phyloP scores from a whole-genome alignment of 495 filamentous ascomycete genomes.

The Evernia prunastri region DNA sequence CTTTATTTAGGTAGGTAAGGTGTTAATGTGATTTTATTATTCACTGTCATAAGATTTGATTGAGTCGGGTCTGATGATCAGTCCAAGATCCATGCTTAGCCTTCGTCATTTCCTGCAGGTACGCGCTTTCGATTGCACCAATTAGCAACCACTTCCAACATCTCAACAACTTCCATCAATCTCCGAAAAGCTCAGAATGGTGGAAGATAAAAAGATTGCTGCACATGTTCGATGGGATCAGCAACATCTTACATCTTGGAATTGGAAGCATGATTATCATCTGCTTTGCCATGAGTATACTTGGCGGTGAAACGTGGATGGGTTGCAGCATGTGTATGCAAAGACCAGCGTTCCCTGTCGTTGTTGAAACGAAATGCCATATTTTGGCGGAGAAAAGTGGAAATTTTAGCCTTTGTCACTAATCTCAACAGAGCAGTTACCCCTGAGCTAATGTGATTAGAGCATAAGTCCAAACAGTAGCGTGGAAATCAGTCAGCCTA shows the following conservation, averaged over 20 bases:
- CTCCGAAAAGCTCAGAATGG: too few species aligned
- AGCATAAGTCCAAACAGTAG: neutral
- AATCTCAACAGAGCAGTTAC: neutral
- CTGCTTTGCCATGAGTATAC: neutral
- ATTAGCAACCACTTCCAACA: neutral
- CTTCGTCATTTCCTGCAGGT: constrained; percentile 4
- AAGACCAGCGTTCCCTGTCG: neutral
- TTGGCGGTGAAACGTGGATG: neutral
- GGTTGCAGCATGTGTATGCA: neutral
- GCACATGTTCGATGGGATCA: neutral
- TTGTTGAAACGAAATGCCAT: neutral
- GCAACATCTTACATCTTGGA: neutral
- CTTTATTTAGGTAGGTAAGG: too few species aligned
- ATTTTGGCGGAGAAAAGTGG: neutral
- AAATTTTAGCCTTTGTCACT: neutral
- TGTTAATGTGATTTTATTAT: too few species aligned
- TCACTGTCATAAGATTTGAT: neutral
- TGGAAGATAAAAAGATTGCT: neutral
- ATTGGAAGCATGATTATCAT: too few species aligned
- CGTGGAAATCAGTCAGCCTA: neutral
- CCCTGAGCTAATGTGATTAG: constrained; percentile 6
- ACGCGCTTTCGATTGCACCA: neutral
- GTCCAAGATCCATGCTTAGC: neutral
- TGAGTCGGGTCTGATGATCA: too few species aligned
- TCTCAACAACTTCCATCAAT: too few species aligned